Base-by-base conservation (phyloP, 2,329 filamentous ascomycete genomes). In the Pseudogymnoascus sp. region DNA sequence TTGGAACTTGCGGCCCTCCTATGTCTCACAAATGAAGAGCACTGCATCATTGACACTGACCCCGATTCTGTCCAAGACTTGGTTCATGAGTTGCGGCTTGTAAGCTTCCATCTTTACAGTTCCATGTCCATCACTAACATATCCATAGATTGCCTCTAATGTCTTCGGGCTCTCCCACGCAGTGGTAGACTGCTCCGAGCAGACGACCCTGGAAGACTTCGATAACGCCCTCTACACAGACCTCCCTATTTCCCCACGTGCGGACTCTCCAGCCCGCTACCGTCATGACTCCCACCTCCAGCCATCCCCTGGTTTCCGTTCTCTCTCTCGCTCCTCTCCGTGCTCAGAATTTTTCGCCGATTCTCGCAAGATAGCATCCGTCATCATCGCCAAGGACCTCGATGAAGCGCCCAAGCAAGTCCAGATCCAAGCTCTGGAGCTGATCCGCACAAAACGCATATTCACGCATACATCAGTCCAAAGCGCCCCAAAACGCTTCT, bases 1-100 rank as follows among this genome's bases (percentile, higher is more conserved):
- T 81, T 97, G 42, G 93, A 97, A 77, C 84, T 97, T 65, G 95
- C 93, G 23, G 78, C 89, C 12, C 81, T 97, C 42, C 83, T 97
- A 61, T 93, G 89, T 72, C 83, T 97, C 61, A 82, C 92, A 66
- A 86, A 87, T 65, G 83, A 87, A 68, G 90, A 96, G 75, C 93
- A 97, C 75, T 96, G 91, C 77, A 86, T 97, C 69, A 86, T 97
- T 71, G 88, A 91, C 75, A 89, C 90, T 14, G 83, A 86, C 2
- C 74, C 78, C 4, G 77, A 83, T 37, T 77, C 79, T 62, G 76
- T 93, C 64, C 81, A 89, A 73, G 82, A 86, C 67, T 79, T 96
- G n/a, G 81, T 87, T 47, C 81, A 85, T 62, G 91, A 96, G 75
- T 78, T 96, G 21, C 82, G 84, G 67, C 77, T 95, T 72, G 89